A percentile compares a stretch with the other conserved stretches of the same genome.
Evolutionary conservation across 2,329 filamentous ascomycete species (phyloP).

Genomic region (Pseudocercospora fuligena): DNA sequence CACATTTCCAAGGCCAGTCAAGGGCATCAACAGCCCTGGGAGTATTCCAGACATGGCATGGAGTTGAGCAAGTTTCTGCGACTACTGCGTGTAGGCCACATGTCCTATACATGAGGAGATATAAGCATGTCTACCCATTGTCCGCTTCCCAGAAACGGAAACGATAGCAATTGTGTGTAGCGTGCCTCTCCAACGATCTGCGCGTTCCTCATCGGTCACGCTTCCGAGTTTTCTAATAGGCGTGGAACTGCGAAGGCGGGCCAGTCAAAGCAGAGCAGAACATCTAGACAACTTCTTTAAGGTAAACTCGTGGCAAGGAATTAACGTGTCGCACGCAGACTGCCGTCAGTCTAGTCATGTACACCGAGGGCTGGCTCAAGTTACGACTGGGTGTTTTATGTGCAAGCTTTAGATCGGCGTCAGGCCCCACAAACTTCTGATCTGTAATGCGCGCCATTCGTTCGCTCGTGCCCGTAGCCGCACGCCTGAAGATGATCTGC

Average conservation of each 20-base stretch:
- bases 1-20: constrained; percentile 25
- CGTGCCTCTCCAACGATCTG: background rate
- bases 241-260: too few relatives aligned
- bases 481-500: background rate
- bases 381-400: background rate
- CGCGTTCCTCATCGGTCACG: background rate
- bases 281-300: too few relatives aligned
- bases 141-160: background rate
- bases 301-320: background rate
- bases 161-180: background rate
- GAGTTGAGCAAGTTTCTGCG: background rate
- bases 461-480: background rate
- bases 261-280: too few relatives aligned
- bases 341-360: background rate
- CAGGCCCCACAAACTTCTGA: background rate
- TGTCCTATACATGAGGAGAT: background rate
- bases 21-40: constrained; percentile 17
- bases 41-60: constrained; percentile 7
- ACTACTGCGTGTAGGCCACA: background rate
- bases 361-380: background rate
- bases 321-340: too few relatives aligned
- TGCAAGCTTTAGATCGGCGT: constrained; percentile 1
- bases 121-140: background rate
- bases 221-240: too few relatives aligned
- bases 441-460: background rate